Evolutionary conservation across 1,284 basidiomycete species (phyloP).

Genomic region (Farysia itapuensis): DNA sequence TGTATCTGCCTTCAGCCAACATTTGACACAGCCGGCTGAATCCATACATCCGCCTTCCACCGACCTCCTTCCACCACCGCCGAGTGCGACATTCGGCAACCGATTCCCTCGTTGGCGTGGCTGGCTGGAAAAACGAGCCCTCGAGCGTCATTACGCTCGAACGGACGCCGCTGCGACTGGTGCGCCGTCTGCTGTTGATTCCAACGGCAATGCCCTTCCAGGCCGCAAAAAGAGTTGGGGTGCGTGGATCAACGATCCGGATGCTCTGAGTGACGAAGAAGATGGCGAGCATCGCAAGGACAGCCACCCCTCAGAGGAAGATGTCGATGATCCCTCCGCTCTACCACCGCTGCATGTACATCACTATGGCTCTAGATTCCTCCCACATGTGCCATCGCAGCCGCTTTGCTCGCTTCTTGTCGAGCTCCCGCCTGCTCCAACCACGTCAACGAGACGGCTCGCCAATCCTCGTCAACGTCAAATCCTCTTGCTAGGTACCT

Average conservation of each 20-base stretch:
- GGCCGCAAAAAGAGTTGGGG: conserved; percentile 40
- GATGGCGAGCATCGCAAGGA: neutral
- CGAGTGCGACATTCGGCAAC: conserved; percentile 5
- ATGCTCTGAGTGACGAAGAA: conserved; percentile 25
- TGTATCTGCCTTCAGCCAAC: neutral
- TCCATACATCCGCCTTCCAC: neutral
- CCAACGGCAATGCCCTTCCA: neutral
- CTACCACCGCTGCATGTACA: conserved; percentile 30
- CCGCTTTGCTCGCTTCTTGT: conserved; percentile 40
- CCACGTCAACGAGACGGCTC: neutral
- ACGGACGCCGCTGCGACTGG: conserved; percentile 9
- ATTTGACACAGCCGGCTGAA: neutral
- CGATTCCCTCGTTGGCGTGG: conserved; percentile 38
- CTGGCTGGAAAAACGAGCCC: conserved; percentile 40
- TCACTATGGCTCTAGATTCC: conserved; percentile 40
- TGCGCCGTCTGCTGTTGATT: neutral
- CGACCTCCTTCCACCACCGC: conserved; percentile 1
- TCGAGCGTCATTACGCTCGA: conserved; percentile 36
- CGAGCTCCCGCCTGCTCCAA: conserved; percentile 6
- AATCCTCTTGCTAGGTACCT: conserved; percentile 27
- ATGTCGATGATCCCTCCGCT: neutral
- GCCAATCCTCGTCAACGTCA: conserved; percentile 1
- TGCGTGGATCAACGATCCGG: conserved; percentile 27
- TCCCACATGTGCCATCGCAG: conserved; percentile 39
- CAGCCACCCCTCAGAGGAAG: too few species aligned